Base-by-base conservation (phyloP, 2,329 filamentous ascomycete species). In the Clathrospora elynae region DNA sequence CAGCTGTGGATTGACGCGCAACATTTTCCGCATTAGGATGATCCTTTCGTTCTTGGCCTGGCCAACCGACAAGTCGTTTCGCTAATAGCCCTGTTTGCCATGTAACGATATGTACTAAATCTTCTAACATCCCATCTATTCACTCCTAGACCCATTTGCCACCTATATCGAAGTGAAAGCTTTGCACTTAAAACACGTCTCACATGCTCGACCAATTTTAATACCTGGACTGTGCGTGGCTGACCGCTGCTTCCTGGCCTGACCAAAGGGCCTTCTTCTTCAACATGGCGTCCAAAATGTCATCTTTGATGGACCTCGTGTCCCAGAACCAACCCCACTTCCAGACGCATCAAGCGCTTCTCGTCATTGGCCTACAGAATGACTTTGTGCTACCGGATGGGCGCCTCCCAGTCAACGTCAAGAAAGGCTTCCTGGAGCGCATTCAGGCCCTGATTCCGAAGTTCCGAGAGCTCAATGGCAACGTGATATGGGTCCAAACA, bases 301-400 rank as follows among this genome's bases (percentile, higher is more conserved):
- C 55, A 8, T 73, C 72, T 13, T 65, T 76, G 26, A 61, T 72
- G 44, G 72, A 74, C 30, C 62, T 76, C 31, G 68, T 76, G 14
- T 66, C 71, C 23, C 71, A 75, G 48, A 72, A 74, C 35, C 70
- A 68, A 37, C 78, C 80, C 11, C 72, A 73, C 39, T 75, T 85
- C 46, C 72, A 80, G 49, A 83, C 81, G 16, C 73, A 79, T 42
- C 81, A 83, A 71, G 92, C 89, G 1, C 77, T 99, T 29, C 75
- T 97, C 13, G 74, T 95, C 12, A 78, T 96, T 52, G 92, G 96
- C 61, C 81, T 95, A 23, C 93, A 97, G 64, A 90, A 95, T 59
- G 92, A 96, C 67, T 96, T 97, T 61, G 73, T 95, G 44, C 78
- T 82, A 5, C 72, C 81, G 1, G 78, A 82, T 35, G 87, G 88